Conservation (phyloP, 371 early-diverging fungal species). For the Catenaria anguillulae region DNA sequence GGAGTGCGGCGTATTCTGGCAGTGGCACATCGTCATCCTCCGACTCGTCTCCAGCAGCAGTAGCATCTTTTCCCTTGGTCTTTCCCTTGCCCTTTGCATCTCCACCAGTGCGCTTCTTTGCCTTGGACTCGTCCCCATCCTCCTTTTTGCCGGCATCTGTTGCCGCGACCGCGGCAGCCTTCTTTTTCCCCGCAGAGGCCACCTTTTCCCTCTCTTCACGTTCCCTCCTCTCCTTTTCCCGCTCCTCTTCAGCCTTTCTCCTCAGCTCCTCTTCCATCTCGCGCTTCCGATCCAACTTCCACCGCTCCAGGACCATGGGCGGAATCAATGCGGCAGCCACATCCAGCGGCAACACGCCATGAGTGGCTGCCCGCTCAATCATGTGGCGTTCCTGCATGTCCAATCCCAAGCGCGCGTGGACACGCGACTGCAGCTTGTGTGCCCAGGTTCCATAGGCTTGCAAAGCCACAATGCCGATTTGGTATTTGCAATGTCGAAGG, state of each 20-base stretch:
- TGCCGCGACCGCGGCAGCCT: too few species aligned
- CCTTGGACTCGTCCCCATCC: too few species aligned
- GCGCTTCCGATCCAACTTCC: constrained; percentile 1
- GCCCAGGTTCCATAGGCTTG: constrained; percentile 7
- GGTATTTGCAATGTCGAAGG: constrained; percentile 3
- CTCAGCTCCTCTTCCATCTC: not conserved
- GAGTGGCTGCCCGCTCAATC: constrained; percentile 2
- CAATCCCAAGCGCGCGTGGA: not conserved
- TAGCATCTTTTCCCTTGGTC: not conserved
- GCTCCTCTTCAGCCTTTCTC: not conserved
- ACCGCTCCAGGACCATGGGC: not conserved
- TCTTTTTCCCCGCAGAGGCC: too few species aligned
- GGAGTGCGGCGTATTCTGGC: not conserved
- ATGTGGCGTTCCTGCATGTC: not conserved
- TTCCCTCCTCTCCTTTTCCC: not conserved
- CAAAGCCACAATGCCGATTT: constrained; percentile 3
- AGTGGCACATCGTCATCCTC: not conserved
- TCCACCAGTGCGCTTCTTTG: too few species aligned
- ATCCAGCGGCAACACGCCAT: not conserved
- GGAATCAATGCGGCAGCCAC: constrained; percentile 1
- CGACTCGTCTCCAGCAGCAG: not conserved
- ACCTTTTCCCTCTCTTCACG: not conserved
- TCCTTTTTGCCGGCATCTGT: too few species aligned
- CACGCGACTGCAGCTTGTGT: not conserved
- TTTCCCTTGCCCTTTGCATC: not conserved